A percentile compares a stretch with the other conserved stretches of the same genome.
Evolutionary conservation across 768 basidiomycete species (phyloP).

Genomic region (Hypholoma fasciculare): DNA sequence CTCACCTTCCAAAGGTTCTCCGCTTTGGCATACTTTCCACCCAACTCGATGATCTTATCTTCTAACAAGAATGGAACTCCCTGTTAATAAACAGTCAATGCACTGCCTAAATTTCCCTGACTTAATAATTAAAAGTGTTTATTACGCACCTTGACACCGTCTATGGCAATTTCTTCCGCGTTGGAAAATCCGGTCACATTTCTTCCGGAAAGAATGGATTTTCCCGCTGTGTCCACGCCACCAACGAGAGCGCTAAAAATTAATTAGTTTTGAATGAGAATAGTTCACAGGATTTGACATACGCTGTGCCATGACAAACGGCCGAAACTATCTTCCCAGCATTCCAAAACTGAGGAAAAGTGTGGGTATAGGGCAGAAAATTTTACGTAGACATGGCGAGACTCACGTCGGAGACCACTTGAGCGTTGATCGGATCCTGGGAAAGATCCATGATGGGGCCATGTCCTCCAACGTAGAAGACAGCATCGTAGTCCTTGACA

Average conservation of each 20-base stretch:
- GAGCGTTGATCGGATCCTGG: slow-evolving; percentile 50
- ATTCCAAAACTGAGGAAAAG: slow-evolving; percentile 56
- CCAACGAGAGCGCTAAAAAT: slow-evolving; percentile 55
- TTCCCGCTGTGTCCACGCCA: slow-evolving; percentile 52
- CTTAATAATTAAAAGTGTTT: neutral
- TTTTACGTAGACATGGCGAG: neutral
- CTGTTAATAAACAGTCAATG: slow-evolving; percentile 23
- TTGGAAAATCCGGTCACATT: slow-evolving; percentile 71
- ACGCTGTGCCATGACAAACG: slow-evolving; percentile 83
- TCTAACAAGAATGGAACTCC: slow-evolving; percentile 73
- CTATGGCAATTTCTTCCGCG: slow-evolving; percentile 55
- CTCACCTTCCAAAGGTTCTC: slow-evolving; percentile 55
- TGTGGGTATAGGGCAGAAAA: neutral
- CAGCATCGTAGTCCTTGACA: slow-evolving; percentile 61
- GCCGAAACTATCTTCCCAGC: slow-evolving; percentile 65
- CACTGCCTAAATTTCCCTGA: slow-evolving; percentile 1
- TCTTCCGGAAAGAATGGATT: slow-evolving; percentile 65
- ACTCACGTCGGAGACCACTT: slow-evolving; percentile 55
- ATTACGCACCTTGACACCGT: slow-evolving; percentile 40
- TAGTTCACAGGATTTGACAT: neutral
- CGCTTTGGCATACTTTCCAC: slow-evolving; percentile 67
- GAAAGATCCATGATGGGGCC: slow-evolving; percentile 77
- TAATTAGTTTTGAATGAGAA: neutral
- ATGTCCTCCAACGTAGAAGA: slow-evolving; percentile 81
- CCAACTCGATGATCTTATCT: slow-evolving; percentile 58